phyloP scores from a whole-genome alignment of 2,329 filamentous ascomycete species.

The Phyllosticta capitalensis region DNA sequence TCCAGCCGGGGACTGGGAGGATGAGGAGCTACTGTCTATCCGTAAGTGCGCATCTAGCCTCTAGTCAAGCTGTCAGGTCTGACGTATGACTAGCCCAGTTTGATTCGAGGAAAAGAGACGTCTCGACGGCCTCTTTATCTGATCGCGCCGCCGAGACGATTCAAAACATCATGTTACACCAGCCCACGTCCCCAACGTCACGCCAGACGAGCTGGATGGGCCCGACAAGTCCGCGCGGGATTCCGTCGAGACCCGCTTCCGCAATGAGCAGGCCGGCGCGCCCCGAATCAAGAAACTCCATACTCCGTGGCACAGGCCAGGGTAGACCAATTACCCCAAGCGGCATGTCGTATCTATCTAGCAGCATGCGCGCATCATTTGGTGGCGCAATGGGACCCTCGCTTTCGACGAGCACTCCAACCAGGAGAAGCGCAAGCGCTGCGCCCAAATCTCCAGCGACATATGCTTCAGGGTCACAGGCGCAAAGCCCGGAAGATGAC shows the following conservation, averaged over 20 bases:
- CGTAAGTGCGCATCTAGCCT: constrained; percentile 8
- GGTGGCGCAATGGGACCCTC: constrained; percentile 13
- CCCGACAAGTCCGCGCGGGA: constrained; percentile 48
- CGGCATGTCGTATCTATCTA: constrained; percentile 15
- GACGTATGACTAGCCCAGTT: constrained; percentile 13
- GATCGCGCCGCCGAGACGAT: constrained; percentile 83
- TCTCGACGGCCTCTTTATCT: constrained; percentile 51
- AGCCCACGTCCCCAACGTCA: constrained; percentile 2
- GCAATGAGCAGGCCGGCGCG: constrained; percentile 28
- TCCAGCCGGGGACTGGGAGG: constrained; percentile 11
- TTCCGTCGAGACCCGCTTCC: constrained; percentile 55
- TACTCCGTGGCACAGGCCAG: background rate
- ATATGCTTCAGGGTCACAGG: background rate
- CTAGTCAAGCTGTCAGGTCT: constrained; percentile 12
- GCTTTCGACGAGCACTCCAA: constrained; percentile 26
- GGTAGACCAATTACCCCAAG: constrained; percentile 1
- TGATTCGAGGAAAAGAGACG: constrained; percentile 24
- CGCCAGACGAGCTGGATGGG: constrained; percentile 60
- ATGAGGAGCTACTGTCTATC: constrained; percentile 1
- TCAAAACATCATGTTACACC: constrained; percentile 29
- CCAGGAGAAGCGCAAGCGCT: constrained; percentile 28
- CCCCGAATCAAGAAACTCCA: background rate
- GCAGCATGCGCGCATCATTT: constrained; percentile 22
- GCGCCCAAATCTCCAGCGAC: constrained; percentile 14
- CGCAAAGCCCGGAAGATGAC: background rate